These are phyloP conservation scores for Rhipidocladum racemiflorum DNA, from an alignment of 176 grass and related monocot genomes.

Conservation along the genomic window DNA sequence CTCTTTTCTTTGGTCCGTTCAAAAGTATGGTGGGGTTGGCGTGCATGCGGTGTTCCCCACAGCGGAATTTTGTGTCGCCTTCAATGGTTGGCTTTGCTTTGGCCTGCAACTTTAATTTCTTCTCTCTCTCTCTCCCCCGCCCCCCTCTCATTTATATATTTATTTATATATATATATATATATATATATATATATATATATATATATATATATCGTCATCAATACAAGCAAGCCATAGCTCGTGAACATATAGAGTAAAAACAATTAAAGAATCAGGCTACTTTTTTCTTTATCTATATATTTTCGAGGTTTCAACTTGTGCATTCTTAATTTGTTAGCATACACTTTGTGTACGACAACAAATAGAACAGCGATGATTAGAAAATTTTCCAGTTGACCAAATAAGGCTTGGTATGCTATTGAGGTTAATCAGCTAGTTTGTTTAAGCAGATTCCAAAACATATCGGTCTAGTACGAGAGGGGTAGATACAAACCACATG, in stretches of 20 bases:
- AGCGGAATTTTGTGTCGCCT: slow-evolving; percentile 18
- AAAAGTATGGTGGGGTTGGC: not conserved
- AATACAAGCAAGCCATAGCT: not conserved
- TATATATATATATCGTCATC: not conserved
- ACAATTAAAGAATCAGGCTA: not conserved
- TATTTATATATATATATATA: too few species aligned
- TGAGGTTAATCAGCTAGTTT: not conserved
- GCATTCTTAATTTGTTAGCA: not conserved
- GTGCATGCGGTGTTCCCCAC: slow-evolving; percentile 11
- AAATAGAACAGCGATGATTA: not conserved
- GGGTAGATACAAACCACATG: not conserved
- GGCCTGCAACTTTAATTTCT: not conserved
- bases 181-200: too few species aligned
- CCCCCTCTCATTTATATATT: too few species aligned
- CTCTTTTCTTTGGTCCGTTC: not conserved
- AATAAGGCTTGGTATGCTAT: not conserved
- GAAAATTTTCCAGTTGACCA: not conserved
- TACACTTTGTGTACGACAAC: not conserved
- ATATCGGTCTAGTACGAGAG: not conserved
- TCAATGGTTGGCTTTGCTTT: slow-evolving; percentile 11
- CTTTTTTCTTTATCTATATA: not conserved
- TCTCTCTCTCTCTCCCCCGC: too few species aligned
- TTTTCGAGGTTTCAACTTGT: not conserved
- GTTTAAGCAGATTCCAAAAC: not conserved
- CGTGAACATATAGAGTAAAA: not conserved